These are phyloP conservation scores for Esteya vermicola DNA, from an alignment of 2,329 filamentous ascomycete species.

Conservation along the genomic window DNA sequence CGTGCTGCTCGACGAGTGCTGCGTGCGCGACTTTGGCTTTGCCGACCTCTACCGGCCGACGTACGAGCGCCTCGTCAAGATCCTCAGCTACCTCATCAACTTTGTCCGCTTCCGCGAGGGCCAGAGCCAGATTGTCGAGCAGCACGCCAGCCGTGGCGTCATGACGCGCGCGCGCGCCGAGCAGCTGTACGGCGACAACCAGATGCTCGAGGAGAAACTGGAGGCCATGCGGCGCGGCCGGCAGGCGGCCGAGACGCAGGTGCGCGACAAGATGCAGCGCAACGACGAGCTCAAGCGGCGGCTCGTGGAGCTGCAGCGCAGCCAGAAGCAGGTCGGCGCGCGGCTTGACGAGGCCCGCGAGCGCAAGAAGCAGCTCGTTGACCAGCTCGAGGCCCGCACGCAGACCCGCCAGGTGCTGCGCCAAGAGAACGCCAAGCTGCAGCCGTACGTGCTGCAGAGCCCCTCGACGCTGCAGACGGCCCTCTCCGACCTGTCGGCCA, in stretches of 20 bases:
- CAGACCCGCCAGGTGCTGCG: slow-evolving; percentile 55
- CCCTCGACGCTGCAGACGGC: slow-evolving; percentile 70
- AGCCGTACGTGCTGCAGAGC: slow-evolving; percentile 84
- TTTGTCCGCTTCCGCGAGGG: slow-evolving; percentile 95
- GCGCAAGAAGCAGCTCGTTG: slow-evolving; percentile 64
- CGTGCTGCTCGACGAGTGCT: slow-evolving; percentile 70
- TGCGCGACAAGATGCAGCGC: slow-evolving; percentile 69
- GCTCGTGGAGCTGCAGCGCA: slow-evolving; percentile 64
- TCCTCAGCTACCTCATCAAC: slow-evolving; percentile 97
- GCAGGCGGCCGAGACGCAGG: slow-evolving; percentile 64
- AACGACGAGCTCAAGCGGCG: slow-evolving; percentile 79
- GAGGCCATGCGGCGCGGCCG: slow-evolving; percentile 70
- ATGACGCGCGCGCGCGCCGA: slow-evolving; percentile 79
- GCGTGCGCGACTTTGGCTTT: slow-evolving; percentile 87
- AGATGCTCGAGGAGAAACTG: slow-evolving; percentile 68
- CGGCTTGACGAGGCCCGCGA: slow-evolving; percentile 71
- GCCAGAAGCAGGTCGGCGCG: slow-evolving; percentile 70
- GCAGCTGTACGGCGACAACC: slow-evolving; percentile 69
- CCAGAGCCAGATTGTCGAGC: slow-evolving; percentile 77
- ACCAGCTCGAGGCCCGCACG: slow-evolving; percentile 56
- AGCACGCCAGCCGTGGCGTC: slow-evolving; percentile 86
- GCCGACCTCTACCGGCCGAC: slow-evolving; percentile 84
- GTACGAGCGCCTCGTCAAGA: slow-evolving; percentile 78
- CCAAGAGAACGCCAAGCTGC: slow-evolving; percentile 77
- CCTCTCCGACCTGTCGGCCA: slow-evolving; percentile 68